A percentile compares a stretch with the other conserved stretches of the same genome.
These are phyloP conservation scores for Gryganskiella cystojenkinii DNA, from an alignment of 192 early-diverging fungal genomes.

Conservation along the genomic window DNA sequence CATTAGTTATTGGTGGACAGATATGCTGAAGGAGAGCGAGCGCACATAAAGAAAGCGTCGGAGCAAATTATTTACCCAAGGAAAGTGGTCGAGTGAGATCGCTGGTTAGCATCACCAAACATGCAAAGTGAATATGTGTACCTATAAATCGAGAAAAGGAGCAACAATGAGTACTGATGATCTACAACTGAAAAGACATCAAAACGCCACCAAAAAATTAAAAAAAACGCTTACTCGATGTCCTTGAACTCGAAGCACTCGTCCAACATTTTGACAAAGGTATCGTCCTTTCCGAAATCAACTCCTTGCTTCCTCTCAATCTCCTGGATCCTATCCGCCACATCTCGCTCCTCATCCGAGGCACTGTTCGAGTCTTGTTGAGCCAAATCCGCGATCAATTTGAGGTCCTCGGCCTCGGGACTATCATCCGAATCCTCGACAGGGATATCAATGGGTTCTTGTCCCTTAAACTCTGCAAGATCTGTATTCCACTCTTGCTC, in stretches of 20 bases:
- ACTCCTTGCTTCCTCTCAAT: constrained; percentile 64
- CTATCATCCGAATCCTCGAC: constrained; percentile 23
- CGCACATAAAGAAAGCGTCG: no score
- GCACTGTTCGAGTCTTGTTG: constrained; percentile 13
- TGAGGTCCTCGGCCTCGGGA: constrained; percentile 40
- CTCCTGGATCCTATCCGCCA: constrained; percentile 48
- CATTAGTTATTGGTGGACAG: no score
- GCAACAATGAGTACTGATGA: no score
- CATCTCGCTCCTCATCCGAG: constrained; percentile 26
- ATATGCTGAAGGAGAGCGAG: no score
- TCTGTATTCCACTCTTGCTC: constrained; percentile 12
- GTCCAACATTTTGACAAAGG: constrained; percentile 74
- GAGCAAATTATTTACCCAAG: constrained; percentile 60
- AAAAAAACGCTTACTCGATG: constrained; percentile 67
- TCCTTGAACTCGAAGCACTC: constrained; percentile 78
- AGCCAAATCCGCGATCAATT: neutral
- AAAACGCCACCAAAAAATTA: no score
- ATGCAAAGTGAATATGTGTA: constrained; percentile 79
- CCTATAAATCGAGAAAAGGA: constrained; percentile 70
- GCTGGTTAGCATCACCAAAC: constrained; percentile 81
- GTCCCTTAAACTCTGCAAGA: constrained; percentile 27
- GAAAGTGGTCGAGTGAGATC: constrained; percentile 65
- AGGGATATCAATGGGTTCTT: constrained; percentile 14
- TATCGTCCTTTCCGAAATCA: constrained; percentile 79
- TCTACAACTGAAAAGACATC: no score